Conservation (phyloP, 257 asterid genomes). For the Solanum tarijense region DNA sequence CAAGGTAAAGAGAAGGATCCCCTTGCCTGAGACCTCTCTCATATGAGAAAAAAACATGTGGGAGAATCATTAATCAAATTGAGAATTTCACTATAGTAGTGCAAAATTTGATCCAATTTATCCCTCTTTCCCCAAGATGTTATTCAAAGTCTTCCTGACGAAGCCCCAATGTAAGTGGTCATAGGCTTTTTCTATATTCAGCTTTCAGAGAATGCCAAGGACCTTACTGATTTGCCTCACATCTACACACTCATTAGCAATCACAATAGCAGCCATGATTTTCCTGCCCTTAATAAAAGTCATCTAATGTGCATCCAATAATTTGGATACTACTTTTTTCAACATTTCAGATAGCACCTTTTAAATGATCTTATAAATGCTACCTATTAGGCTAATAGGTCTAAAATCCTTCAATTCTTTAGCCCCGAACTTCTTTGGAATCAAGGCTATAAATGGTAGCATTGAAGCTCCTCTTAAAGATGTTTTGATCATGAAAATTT, state of each 20-base stretch:
- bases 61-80: not conserved
- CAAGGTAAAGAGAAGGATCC: not conserved
- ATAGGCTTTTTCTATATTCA: not conserved
- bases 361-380: not conserved
- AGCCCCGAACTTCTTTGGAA: not conserved
- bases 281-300: not conserved
- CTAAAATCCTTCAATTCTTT: not conserved
- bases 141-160: not conserved
- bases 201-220: not conserved
- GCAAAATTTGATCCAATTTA: not conserved
- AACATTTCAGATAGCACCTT: not conserved
- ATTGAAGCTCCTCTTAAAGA: not conserved
- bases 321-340: not conserved
- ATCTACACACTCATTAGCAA: not conserved
- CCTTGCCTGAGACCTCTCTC: not conserved
- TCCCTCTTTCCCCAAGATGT: not conserved
- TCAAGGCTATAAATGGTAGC: not conserved
- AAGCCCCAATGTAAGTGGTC: not conserved
- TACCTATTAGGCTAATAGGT: not conserved
- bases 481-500: not conserved
- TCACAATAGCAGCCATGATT: not conserved
- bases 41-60: not conserved
- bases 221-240: not conserved
- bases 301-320: not conserved
- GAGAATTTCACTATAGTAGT: not conserved